Evolutionary conservation across 1,284 basidiomycete genomes (phyloP).

Genomic region (Pyrrhoderma noxium): DNA sequence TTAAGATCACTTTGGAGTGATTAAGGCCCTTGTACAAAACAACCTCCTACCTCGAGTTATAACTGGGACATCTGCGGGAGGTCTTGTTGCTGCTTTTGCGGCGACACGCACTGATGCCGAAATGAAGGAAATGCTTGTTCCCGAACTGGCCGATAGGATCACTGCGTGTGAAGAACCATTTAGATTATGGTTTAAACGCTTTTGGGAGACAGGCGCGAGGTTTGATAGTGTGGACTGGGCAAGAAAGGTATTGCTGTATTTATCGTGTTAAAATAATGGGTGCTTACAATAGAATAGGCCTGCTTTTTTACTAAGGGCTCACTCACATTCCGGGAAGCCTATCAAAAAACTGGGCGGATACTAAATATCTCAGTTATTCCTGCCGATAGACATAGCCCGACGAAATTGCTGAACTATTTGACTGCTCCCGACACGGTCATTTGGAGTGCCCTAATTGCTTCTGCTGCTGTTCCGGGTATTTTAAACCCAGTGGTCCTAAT

Average conservation of each 20-base stretch:
- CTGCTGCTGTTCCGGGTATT: conserved; percentile 81
- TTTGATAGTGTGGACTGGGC: conserved; percentile 94
- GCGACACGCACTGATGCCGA: conserved; percentile 92
- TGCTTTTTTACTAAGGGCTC: conserved; percentile 91
- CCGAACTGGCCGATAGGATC: conserved; percentile 79
- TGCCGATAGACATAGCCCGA: conserved; percentile 52
- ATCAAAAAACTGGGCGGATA: conserved; percentile 85
- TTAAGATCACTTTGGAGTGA: conserved; percentile 83
- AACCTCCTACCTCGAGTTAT: conserved; percentile 85
- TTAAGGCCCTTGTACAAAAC: conserved; percentile 87
- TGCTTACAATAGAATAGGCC: conserved; percentile 31
- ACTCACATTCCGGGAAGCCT: conserved; percentile 94
- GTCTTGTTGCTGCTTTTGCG: conserved; percentile 76
- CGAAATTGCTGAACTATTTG: conserved; percentile 92
- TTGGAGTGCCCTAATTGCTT: conserved; percentile 73
- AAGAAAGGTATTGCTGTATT: conserved; percentile 53
- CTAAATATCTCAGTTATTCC: conserved; percentile 89
- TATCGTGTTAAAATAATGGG: neutral
- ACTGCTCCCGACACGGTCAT: conserved; percentile 88
- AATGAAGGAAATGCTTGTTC: conserved; percentile 69
- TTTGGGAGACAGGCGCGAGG: conserved; percentile 83
- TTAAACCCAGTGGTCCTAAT: conserved; percentile 86
- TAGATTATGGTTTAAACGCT: conserved; percentile 72
- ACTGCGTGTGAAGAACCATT: conserved; percentile 88
- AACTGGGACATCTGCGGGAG: conserved; percentile 47